Evolutionary conservation across 345 rosid species (phyloP), one percentile per base, ranked within the genome.

Genomic region (Aethionema arabicum): DNA sequence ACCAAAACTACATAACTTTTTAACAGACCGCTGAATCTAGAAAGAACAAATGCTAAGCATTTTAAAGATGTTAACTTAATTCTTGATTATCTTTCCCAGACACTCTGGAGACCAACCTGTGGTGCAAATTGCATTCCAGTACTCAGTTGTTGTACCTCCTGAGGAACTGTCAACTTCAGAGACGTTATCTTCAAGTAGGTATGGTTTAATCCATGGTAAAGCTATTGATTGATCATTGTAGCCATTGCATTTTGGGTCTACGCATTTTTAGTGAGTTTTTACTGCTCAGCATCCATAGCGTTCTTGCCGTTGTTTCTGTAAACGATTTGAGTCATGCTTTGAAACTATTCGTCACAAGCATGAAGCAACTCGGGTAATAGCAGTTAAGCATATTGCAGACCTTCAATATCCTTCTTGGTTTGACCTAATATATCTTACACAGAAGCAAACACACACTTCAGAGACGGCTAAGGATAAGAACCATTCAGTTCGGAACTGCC

Each of bases 41-140:
- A 16, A 9, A 41, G 57, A 46, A 50, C 2, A 39, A 35, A 48
- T 5, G 38, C 42, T 36, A 40, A 55, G 46, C 46, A 27, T 32
- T 69, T 43, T 43, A 33, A 48, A 51, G 15, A 51, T 42, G 39
- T 63, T 51, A 43, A 68, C 41, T 43, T 65, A 5, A 46, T 65
- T 29, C 11, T 32, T 51, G 15, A 10, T 39, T 37, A 47, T 61
- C 55, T 66, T 65, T 70, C 72, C 45, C 83, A 93, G 99, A 57
- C 84, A 85, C 74, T 35, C 85, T 10, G 75, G 86, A 33, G 97
- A 93, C 65, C 95, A 85, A 72, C 99, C 97, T 3, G 83, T 83
- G 42, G 66, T 93, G 67, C 99, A 93, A 77, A 87, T 90, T 67
- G 99, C 96, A 39, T 93, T 93, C 78, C 97, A 88, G 68, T 93